phyloP scores from a whole-genome alignment of 306 rosid species.

The Lathyrus aphaca region DNA sequence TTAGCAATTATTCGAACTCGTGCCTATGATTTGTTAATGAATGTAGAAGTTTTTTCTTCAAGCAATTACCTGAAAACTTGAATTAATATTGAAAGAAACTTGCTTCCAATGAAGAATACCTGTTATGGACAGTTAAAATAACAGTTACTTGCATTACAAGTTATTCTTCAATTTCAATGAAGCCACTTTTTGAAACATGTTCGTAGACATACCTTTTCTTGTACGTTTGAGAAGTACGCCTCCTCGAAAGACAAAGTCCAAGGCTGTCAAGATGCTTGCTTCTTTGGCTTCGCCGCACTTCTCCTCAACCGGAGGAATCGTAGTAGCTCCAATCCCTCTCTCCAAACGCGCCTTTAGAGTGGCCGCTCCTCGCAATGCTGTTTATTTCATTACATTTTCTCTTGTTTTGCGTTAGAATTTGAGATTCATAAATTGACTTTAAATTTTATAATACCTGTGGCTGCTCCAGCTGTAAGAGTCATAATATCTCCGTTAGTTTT shows the following conservation, averaged over 20 bases:
- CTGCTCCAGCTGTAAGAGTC: conserved; percentile 96
- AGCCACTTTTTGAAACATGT: conserved; percentile 15
- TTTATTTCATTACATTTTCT: conserved; percentile 24
- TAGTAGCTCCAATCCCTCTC: conserved; percentile 64
- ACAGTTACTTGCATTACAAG: conserved; percentile 27
- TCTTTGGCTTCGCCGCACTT: conserved; percentile 65
- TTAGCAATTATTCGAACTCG: not conserved
- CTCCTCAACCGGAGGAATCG: conserved; percentile 61
- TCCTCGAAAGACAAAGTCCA: conserved; percentile 71
- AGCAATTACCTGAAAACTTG: conserved; percentile 79
- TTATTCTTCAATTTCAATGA: not conserved
- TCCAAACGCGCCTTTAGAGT: conserved; percentile 72
- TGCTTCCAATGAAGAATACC: conserved; percentile 97
- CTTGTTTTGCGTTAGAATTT: conserved; percentile 16
- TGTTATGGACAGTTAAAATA: conserved; percentile 48
- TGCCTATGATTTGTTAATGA: conserved; percentile 21
- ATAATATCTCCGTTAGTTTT: conserved; percentile 87
- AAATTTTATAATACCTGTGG: conserved; percentile 64
- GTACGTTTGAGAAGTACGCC: conserved; percentile 95
- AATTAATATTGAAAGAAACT: conserved; percentile 78
- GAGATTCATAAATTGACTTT: conserved; percentile 14
- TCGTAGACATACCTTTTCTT: conserved; percentile 70
- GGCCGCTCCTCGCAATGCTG: conserved; percentile 89
- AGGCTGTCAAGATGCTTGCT: conserved; percentile 56
- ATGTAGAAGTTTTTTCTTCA: conserved; percentile 24